A percentile compares a stretch with the other conserved stretches of the same genome.
phyloP scores from a whole-genome alignment of 768 basidiomycete genomes.

The Leccinellum albellum region DNA sequence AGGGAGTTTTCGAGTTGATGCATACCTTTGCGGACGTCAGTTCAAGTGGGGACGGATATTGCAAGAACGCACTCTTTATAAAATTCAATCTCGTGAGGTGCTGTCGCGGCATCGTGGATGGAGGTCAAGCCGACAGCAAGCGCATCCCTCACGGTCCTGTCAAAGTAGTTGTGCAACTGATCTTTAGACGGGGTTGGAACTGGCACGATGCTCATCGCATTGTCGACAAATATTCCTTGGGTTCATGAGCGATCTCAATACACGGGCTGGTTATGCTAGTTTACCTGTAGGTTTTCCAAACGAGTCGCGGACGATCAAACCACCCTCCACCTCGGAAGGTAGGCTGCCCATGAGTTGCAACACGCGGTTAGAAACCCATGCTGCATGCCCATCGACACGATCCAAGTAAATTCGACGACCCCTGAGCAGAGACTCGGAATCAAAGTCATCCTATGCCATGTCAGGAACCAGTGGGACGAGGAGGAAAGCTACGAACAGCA shows the following conservation, averaged over 20 bases:
- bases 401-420: constrained; percentile 69
- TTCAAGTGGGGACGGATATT: neutral
- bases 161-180: constrained; percentile 59
- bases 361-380: constrained; percentile 79
- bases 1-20: constrained; percentile 63
- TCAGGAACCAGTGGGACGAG: constrained; percentile 5
- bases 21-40: constrained; percentile 47
- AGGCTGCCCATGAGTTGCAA: constrained; percentile 60
- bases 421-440: constrained; percentile 59
- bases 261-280: neutral
- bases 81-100: constrained; percentile 52
- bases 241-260: neutral
- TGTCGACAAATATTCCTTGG: constrained; percentile 77
- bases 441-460: constrained; percentile 62
- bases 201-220: constrained; percentile 76
- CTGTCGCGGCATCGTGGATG: constrained; percentile 76
- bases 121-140: constrained; percentile 78
- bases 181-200: constrained; percentile 56
- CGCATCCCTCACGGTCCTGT: constrained; percentile 63
- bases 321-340: constrained; percentile 66
- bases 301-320: constrained; percentile 62
- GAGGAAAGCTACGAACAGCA: constrained; percentile 43
- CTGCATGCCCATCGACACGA: constrained; percentile 81
- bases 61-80: constrained; percentile 51
- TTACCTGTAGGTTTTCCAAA: constrained; percentile 67